These are phyloP conservation scores for Canna indica DNA, from an alignment of 176 grass and related monocot species.

Conservation along the genomic window DNA sequence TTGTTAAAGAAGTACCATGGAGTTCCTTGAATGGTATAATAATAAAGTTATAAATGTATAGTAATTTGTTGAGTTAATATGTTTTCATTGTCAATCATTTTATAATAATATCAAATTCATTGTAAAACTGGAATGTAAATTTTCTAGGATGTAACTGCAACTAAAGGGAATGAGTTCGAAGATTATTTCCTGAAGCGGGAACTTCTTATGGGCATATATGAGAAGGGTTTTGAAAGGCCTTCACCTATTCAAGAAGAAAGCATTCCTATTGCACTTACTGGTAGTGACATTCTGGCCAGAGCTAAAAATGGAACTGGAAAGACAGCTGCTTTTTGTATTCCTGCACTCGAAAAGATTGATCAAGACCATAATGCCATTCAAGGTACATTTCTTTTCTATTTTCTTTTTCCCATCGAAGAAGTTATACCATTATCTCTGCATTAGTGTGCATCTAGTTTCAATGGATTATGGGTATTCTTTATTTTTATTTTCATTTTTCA, in stretches of 20 bases:
- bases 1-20: too few species aligned
- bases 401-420: not conserved
- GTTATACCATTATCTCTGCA: too few species aligned
- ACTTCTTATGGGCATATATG: constrained; percentile 96
- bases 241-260: constrained; percentile 98
- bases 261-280: constrained; percentile 92
- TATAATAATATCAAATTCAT: not conserved
- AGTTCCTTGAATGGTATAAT: too few species aligned
- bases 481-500: too few species aligned
- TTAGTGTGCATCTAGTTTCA: too few species aligned
- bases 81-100: not conserved
- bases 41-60: too few species aligned
- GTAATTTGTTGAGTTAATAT: not conserved
- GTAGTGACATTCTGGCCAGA: constrained; percentile 90
- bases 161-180: constrained; percentile 95
- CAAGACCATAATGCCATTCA: constrained; percentile 81
- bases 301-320: constrained; percentile 94
- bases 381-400: constrained; percentile 32
- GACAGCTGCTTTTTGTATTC: constrained; percentile 94
- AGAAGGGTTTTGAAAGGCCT: constrained; percentile 87
- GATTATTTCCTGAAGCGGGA: constrained; percentile 97
- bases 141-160: constrained; percentile 77
- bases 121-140: not conserved
- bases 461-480: too few species aligned
- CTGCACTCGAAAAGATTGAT: constrained; percentile 86